Conservation (phyloP, 495 filamentous ascomycete genomes). For the Neurospora africana region DNA sequence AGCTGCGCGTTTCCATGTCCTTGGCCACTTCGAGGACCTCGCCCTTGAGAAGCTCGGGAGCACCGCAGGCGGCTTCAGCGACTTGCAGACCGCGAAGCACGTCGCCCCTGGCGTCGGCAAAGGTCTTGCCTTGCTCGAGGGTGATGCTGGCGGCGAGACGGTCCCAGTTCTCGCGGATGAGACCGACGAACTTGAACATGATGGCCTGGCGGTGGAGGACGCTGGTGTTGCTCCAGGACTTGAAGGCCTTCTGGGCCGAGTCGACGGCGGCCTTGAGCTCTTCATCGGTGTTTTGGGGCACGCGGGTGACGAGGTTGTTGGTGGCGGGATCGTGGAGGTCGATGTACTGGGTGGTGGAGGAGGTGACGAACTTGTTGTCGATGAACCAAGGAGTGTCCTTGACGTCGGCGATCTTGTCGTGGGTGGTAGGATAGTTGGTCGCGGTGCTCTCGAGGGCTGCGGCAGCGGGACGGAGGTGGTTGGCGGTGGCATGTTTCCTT, state of each 20-base stretch:
- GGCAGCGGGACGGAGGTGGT: slow-evolving; percentile 39
- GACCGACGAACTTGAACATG: slow-evolving; percentile 87
- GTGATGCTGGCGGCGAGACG: slow-evolving; percentile 90
- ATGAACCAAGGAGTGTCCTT: slow-evolving; percentile 83
- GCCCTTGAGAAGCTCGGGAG: slow-evolving; percentile 86
- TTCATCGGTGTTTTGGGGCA: slow-evolving; percentile 85
- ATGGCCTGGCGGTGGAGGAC: slow-evolving; percentile 84
- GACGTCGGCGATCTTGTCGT: slow-evolving; percentile 64
- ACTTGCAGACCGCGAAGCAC: slow-evolving; percentile 94
- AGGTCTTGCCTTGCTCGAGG: slow-evolving; percentile 96
- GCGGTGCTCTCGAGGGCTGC: slow-evolving; percentile 49
- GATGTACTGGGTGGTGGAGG: slow-evolving; percentile 70
- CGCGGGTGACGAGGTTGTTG: slow-evolving; percentile 95
- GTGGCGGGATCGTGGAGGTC: slow-evolving; percentile 93
- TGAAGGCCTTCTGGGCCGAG: slow-evolving; percentile 84
- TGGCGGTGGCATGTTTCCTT: slow-evolving; percentile 51
- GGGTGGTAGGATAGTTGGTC: slow-evolving; percentile 66
- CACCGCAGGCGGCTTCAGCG: slow-evolving; percentile 89
- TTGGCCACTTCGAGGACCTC: slow-evolving; percentile 95
- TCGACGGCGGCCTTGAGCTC: slow-evolving; percentile 82
- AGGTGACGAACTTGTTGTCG: slow-evolving; percentile 78
- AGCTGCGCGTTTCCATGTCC: slow-evolving; percentile 97
- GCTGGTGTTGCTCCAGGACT: slow-evolving; percentile 73
- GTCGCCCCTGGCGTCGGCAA: slow-evolving; percentile 90
- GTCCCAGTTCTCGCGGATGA: slow-evolving; percentile 95